These are phyloP conservation scores for Calonectria montana DNA, from an alignment of 2,329 filamentous ascomycete genomes.

Conservation along the genomic window DNA sequence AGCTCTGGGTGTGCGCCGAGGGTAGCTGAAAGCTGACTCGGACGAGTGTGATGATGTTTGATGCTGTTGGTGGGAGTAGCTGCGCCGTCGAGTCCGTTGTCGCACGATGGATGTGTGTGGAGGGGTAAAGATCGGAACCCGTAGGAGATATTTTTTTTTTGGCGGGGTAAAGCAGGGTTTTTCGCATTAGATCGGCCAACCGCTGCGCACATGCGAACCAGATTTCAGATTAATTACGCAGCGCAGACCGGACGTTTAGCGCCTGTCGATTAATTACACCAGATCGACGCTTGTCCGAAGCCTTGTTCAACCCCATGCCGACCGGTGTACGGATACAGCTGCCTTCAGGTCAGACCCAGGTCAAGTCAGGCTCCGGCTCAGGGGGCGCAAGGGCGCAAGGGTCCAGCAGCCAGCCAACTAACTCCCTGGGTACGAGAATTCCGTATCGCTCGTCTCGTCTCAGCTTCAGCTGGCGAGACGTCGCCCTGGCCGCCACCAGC, in stretches of 20 bases:
- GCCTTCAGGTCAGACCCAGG: neutral
- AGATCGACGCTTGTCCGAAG: slow-evolving; percentile 7
- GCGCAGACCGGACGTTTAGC: neutral
- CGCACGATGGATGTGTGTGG: slow-evolving; percentile 23
- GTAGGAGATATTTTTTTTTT: neutral
- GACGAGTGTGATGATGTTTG: neutral
- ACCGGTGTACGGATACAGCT: neutral
- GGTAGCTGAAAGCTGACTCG: slow-evolving; percentile 2
- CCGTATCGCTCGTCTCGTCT: neutral
- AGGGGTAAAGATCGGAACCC: slow-evolving; percentile 35
- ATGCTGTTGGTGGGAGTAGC: neutral
- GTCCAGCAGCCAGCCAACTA: neutral
- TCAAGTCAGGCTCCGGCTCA: neutral
- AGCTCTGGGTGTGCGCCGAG: neutral
- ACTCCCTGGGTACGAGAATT: no score
- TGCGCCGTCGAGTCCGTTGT: neutral
- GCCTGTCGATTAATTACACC: neutral
- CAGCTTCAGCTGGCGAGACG: neutral
- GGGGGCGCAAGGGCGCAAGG: neutral
- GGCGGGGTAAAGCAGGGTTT: slow-evolving; percentile 28
- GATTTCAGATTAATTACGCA: neutral
- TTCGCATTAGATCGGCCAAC: slow-evolving; percentile 9
- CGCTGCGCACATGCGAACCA: neutral
- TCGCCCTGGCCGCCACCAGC: neutral
- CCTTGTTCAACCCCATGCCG: neutral